Evolutionary conservation across 2,329 filamentous ascomycete species (phyloP), one percentile per base, ranked within the genome.

Genomic region (Epichloe gansuensis): DNA sequence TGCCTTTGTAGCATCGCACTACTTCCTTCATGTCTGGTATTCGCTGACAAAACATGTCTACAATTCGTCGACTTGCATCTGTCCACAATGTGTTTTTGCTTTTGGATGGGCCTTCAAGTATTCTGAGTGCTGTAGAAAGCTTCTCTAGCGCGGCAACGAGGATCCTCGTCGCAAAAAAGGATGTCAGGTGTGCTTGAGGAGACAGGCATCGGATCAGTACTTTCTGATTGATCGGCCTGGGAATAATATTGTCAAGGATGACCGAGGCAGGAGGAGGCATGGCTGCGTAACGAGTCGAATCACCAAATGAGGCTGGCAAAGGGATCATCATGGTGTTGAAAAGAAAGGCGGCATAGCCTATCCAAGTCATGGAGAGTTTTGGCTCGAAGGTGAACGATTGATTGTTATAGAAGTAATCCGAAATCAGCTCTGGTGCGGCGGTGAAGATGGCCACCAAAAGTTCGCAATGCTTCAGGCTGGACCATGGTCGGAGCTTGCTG

Each of bases 311-410:
- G 27, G 71, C 64, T 2, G 90, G 90, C 2, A 95, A 73, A 1
- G 84, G 81, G 38, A 94, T 72, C 53, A 84, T 78, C 45, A 96
- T 81, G 1, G 84, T 81, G 55, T 85, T 86, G 66, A 94, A 95
- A 5, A 98, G 70, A 56, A 97, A 88, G 0, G 89, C 82, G 0
- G 89, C 89, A 64, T 94, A 95, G 42, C 91, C 90, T 58, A 97
- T 87, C 93, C 93, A 98, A 0, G 89, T 93, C 44, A 89, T 84
- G 3, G 89, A 93, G 5, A 94, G 75, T 63, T 95, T 97, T 0
- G 93, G 90, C 42, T 97, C 90, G 56, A 95, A 89, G 0, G 84
- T 81, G 61, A 97, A 93, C 51, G 84, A 80, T 54, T 79, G 82
- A 62, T 89, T 90, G 63, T 80, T 83, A 43, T 82, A 74, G 63